Evolutionary conservation across 495 filamentous ascomycete genomes (phyloP), one percentile per base, ranked within the genome.

Genomic region (Apiosordaria backusii): DNA sequence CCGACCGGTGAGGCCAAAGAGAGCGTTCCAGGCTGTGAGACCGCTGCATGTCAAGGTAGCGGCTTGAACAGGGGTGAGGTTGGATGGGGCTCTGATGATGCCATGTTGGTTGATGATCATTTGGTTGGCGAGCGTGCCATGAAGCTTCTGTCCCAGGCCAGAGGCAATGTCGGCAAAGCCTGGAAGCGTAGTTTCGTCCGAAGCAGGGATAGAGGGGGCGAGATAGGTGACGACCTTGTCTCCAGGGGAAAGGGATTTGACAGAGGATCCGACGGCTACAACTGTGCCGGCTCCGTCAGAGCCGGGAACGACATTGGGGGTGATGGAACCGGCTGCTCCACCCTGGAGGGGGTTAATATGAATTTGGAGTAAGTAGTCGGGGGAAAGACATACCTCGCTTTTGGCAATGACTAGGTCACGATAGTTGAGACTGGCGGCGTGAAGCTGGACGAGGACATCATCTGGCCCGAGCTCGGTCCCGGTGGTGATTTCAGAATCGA

Each of bases 21-120:
- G 60, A 2, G 60, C 60, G 19, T 61, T 61, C 60, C 60, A 61
- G 1, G 29, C 35, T 45, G 60, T 61, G 18, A 61, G 7, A 2
- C 23, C 60, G 7, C 18, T 15, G 60, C 60, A 61, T 4, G 60
- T 50, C 5, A 61, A 29, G 4, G 60, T 61, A 7, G 27, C 60
- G 2, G 60, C 60, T 27, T 61, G 35, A 2, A 45, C 35, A 13
- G 35, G 35, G 9, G 35, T 45, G 9, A 45, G 35, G 35, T 45
- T 45, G 35, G 35, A 45, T 13, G 35, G 35, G 35, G 9, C 9
- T 15, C 16, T 45, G 35, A 45, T 45, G 35, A 45, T 15, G 35
- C 35, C 35, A 45, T 45, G 35, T 15, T 45, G 35, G 35, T 7
- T 45, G 13, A 45, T 13, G 9, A 45, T 3, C 35, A 45, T 45